These are phyloP conservation scores for Blumeriella jaapii DNA, from an alignment of 2,329 filamentous ascomycete genomes.

Conservation along the genomic window DNA sequence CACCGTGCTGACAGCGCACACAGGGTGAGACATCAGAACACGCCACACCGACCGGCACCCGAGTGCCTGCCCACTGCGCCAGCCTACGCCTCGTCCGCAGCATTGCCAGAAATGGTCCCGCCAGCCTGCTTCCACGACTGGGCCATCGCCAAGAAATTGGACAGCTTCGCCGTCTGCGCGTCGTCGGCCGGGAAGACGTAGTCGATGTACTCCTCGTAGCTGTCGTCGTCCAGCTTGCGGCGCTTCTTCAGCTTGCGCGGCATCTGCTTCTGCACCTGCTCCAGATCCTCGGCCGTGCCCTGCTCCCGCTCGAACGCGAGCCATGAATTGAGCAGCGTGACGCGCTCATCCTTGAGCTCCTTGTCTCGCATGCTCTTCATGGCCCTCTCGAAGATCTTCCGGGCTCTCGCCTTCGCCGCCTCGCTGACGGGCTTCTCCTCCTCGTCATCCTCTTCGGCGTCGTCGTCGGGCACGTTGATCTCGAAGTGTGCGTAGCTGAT, in stretches of 20 bases:
- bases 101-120: slow-evolving; percentile 9
- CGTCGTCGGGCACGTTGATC: slow-evolving; percentile 75
- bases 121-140: slow-evolving; percentile 50
- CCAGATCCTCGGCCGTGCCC: slow-evolving; percentile 62
- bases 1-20: too few species aligned
- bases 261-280: slow-evolving; percentile 85
- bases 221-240: slow-evolving; percentile 82
- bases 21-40: too few species aligned
- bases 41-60: too few species aligned
- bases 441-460: slow-evolving; percentile 46
- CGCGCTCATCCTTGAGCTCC: slow-evolving; percentile 88
- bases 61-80: too few species aligned
- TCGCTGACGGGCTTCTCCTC: slow-evolving; percentile 61
- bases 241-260: slow-evolving; percentile 86
- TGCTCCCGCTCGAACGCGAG: slow-evolving; percentile 83
- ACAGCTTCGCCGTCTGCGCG: slow-evolving; percentile 70
- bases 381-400: slow-evolving; percentile 74
- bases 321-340: slow-evolving; percentile 84
- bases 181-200: slow-evolving; percentile 97
- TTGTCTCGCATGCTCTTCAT: slow-evolving; percentile 80
- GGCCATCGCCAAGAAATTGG: slow-evolving; percentile 74
- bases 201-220: slow-evolving; percentile 93
- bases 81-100: background rate
- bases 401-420: slow-evolving; percentile 70
- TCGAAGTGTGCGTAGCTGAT: slow-evolving; percentile 98